Conservation (phyloP, 495 filamentous ascomycete species). For the Neurospora sp. region DNA sequence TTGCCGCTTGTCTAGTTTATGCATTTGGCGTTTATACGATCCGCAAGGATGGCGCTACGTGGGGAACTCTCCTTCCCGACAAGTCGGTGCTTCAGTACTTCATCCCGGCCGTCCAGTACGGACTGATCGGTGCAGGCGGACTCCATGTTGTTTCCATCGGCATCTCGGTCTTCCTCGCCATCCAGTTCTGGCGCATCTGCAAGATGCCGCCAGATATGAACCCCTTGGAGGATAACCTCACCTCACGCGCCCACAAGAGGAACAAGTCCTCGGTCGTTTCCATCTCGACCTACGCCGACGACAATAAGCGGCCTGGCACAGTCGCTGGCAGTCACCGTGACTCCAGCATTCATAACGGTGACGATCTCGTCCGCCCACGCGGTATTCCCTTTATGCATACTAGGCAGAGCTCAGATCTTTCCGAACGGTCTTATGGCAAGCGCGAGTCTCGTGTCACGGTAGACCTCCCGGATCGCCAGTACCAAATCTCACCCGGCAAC, state of each 20-base stretch:
- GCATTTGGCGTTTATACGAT: constrained; percentile 56
- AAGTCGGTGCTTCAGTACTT: constrained; percentile 41
- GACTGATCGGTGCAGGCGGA: constrained; percentile 48
- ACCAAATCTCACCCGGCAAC: constrained; percentile 34
- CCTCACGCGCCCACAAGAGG: constrained; percentile 62
- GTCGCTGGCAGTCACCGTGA: constrained; percentile 36
- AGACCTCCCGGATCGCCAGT: constrained; percentile 41
- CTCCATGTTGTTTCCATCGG: constrained; percentile 61
- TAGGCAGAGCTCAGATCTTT: constrained; percentile 35
- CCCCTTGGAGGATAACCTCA: constrained; percentile 76
- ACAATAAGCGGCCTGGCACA: constrained; percentile 39
- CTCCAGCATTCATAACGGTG: constrained; percentile 35
- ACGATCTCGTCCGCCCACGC: constrained; percentile 49
- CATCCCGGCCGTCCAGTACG: constrained; percentile 52
- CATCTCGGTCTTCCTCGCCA: constrained; percentile 58
- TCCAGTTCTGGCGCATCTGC: constrained; percentile 72
- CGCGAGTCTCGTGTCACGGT: constrained; percentile 33
- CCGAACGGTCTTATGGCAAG: constrained; percentile 38
- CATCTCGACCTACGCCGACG: constrained; percentile 39
- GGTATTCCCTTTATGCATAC: constrained; percentile 71
- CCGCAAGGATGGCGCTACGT: constrained; percentile 42
- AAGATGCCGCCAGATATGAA: constrained; percentile 85
- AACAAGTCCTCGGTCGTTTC: constrained; percentile 62
- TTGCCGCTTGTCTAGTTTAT: constrained; percentile 65
- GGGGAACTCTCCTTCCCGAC: constrained; percentile 52